These are phyloP conservation scores for Bauhinia variegata DNA, from an alignment of 306 rosid species.

Conservation along the genomic window DNA sequence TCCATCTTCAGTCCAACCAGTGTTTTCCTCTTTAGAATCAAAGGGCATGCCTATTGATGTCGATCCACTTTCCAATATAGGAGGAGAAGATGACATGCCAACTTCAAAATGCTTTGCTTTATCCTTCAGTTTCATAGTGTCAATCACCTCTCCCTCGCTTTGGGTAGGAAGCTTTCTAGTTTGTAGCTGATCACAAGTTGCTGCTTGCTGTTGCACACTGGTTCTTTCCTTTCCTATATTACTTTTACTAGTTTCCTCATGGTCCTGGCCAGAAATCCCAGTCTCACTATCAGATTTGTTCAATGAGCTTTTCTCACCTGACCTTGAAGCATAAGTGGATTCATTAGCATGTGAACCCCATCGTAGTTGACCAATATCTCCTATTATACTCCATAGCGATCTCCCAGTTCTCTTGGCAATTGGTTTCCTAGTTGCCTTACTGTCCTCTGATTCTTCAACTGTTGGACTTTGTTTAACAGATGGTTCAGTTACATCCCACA, in stretches of 20 bases:
- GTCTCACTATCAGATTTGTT: constrained; percentile 70
- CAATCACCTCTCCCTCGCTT: constrained; percentile 50
- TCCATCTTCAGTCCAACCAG: constrained; percentile 45
- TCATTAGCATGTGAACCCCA: constrained; percentile 67
- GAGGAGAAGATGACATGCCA: constrained; percentile 50
- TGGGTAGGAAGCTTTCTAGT: constrained; percentile 30
- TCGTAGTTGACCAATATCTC: constrained; percentile 64
- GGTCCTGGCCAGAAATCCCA: constrained; percentile 77
- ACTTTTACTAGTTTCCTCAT: constrained; percentile 57
- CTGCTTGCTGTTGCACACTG: constrained; percentile 41
- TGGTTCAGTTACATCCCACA: constrained; percentile 69
- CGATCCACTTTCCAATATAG: constrained; percentile 50
- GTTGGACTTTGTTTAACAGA: constrained; percentile 45
- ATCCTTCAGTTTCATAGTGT: constrained; percentile 40
- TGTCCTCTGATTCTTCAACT: constrained; percentile 53
- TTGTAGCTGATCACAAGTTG: constrained; percentile 50
- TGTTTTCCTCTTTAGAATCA: constrained; percentile 58
- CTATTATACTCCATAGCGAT: constrained; percentile 68
- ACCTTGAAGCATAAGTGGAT: constrained; percentile 51
- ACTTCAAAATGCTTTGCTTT: constrained; percentile 52
- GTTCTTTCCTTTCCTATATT: constrained; percentile 39
- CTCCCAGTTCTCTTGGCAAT: constrained; percentile 73
- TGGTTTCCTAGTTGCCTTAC: constrained; percentile 42
- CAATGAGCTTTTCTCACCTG: constrained; percentile 62
- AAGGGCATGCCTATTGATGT: constrained; percentile 51